Base-by-base conservation (phyloP, 441 rosid species). In the Francoa sonchifolia region DNA sequence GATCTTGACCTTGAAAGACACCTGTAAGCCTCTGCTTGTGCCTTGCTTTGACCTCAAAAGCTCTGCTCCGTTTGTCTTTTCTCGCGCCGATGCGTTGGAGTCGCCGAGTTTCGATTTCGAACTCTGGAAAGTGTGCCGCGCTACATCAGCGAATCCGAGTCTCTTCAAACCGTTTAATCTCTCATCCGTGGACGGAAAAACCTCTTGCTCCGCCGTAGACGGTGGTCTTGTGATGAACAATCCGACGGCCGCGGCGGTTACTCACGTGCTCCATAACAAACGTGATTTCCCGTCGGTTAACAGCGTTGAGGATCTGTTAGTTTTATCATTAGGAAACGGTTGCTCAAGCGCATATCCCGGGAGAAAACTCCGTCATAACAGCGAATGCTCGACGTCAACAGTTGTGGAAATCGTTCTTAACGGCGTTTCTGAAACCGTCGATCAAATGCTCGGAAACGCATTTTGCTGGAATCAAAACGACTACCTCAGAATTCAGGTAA, bases 211-310 rank as follows among this genome's bases (percentile, higher is more conserved):
- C 25, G 85, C 90, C 48, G 74, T 84, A 0, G 97, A 83, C 59
- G 97, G 97, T 8, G 94, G 97, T 4, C 50, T 88, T 14, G 95
- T 84, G 55, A 88, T 88, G 97, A 88, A 88, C 65, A 88, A 88
- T 27, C 97, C 97, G 10, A 65, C 94, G 2, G 81, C 90, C 1
- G 93, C 94, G 0, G 90, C 89, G 32, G 80, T 80, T 12, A 88
- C 97, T 19, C 97, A 88, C 57, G 97, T 83, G 45, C 76, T 88
- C 30, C 97, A 88, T 55, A 88, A 88, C 82, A 88, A 83, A 62
- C 68, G 84, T 9, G 97, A 80, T 49, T 88, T 88, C 58, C 97
- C 97, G 11, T 55, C 73, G 0, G 89, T 71, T 13, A 80, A 74
- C 59, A 57, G 95, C 68, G 87, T 88, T 3, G 93, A 83, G 56